Evolutionary conservation across 805 yeast species (phyloP), one percentile per base, ranked within the genome.

Genomic region (Ogataea parapolymorpha): DNA sequence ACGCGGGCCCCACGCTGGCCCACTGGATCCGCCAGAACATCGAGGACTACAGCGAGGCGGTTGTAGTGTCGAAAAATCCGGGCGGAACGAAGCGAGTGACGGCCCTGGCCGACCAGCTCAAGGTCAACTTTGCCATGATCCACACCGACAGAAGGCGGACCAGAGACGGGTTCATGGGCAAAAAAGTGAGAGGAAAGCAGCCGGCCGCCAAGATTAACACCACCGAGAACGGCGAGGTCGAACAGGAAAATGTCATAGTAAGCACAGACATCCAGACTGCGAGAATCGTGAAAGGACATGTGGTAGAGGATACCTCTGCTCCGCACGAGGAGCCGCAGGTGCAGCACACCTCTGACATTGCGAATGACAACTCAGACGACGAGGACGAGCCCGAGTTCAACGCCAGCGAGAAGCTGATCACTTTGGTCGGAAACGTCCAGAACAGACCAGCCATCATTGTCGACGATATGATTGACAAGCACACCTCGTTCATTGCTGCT

Each of bases 41-140:
- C 35, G 80, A 82, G 26, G 88, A 91, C 59, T 88, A 86, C 72
- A 72, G 79, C 54, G 81, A 82, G 46, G 91, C 96, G 2, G 99
- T 95, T 18, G 95, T 93, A 40, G 99, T 93, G 10, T 89, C 97
- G n/a, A 93, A 93, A 63, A 93, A 93, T 66, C 98, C 99, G 15
- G 99, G 99, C 49, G 99, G 99, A 42, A 90, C 99, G 15, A 93
- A 93, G 63, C 78, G 99, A 52, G 99, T 93, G 39, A 93, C 99
- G 14, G 90, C 97, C 1, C 72, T 93, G 55, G 99, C 99, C n/a
- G 99, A 95, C 67, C 80, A 95, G 27, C 74, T 93, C 55, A 91
- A 91, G 67, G 86, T 93, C 53, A 89, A 93, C 64, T 93, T 93
- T 61, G 99, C 99, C 45, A 91, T 93, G 98, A 91, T 95, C 53